Conservation (phyloP, 768 basidiomycete species). For the Lentinula sp. region DNA sequence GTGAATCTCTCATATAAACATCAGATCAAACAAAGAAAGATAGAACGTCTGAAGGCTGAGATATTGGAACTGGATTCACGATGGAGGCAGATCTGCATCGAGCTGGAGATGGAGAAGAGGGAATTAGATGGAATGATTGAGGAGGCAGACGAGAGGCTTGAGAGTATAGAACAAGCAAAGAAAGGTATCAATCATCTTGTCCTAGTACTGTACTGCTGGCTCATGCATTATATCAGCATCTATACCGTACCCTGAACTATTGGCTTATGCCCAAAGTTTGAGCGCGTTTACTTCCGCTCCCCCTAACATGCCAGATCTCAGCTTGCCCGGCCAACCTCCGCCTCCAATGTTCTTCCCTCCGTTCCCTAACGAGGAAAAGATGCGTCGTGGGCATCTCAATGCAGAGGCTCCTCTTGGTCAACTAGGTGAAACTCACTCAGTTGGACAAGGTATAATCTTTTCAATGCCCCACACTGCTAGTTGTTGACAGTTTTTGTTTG, state of each 20-base stretch:
- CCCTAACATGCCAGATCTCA: slow-evolving; percentile 78
- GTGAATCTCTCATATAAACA: slow-evolving; percentile 63
- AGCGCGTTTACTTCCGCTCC: slow-evolving; percentile 86
- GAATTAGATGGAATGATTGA: slow-evolving; percentile 66
- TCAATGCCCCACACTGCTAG: slow-evolving; percentile 6
- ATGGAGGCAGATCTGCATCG: slow-evolving; percentile 65
- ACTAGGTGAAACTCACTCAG: slow-evolving; percentile 76
- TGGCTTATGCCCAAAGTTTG: slow-evolving; percentile 80
- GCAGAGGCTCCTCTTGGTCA: slow-evolving; percentile 74
- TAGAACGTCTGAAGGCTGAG: slow-evolving; percentile 67
- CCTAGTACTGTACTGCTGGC: neutral
- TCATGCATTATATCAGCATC: slow-evolving; percentile 39
- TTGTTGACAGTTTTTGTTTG: slow-evolving; percentile 6
- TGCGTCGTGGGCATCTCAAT: slow-evolving; percentile 77
- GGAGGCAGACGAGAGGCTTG: slow-evolving; percentile 70
- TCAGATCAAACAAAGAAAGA: slow-evolving; percentile 69
- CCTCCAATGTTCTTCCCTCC: slow-evolving; percentile 84
- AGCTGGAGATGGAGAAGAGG: slow-evolving; percentile 58
- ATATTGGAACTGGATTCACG: slow-evolving; percentile 59
- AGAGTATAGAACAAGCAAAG: slow-evolving; percentile 66
- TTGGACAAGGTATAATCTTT: slow-evolving; percentile 58
- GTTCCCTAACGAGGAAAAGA: slow-evolving; percentile 88
- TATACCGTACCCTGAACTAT: slow-evolving; percentile 76
- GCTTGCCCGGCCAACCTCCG: slow-evolving; percentile 64
- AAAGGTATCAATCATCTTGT: slow-evolving; percentile 40